Evolutionary conservation across 441 rosid genomes (phyloP), one percentile per base, ranked within the genome.

Genomic region (Gossypium laxum): DNA sequence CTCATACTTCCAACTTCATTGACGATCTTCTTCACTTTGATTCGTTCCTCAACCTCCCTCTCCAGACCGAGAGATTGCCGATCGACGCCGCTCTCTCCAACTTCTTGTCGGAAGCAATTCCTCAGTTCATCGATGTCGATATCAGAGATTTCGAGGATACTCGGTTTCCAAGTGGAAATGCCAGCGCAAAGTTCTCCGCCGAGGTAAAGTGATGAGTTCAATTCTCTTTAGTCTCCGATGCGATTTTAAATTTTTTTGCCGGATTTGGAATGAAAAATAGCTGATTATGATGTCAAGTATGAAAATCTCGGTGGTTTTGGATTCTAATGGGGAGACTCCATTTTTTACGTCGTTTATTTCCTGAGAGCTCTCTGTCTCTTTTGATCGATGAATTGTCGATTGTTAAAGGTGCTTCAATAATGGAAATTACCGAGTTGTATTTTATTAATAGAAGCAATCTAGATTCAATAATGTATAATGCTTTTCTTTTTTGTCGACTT

Each of bases 51-150:
- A 69, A 80, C 32, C 28, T 74, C 47, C 70, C 77, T 67, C 68
- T 79, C 69, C 77, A 80, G 8, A 73, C 85, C 81, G 72, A 69
- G 12, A 70, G 72, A 30, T 48, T 85, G 1, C 82, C 86, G 22
- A 87, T 87, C 73, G 87, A 83, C 6, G 28, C 81, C 50, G 87
- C 89, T 76, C 76, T 88, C 64, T 85, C 87, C 70, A 85, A 80
- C 73, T 87, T 93, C 74, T 78, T 88, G 11, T 50, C 81, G 4
- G 85, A 82, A 14, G 84, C 82, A 10, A 55, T 87, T 74, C 98
- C 98, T 70, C 84, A 71, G 50, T 64, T 51, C 70, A 72, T 84
- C 69, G 77, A 72, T 24, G 77, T 77, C 56, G 82, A 81, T 17
- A 72, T 48, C 32, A 72, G 62, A 50, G 76, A 47, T 74, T 80